Conservation (phyloP, 345 rosid species). For the Bruguiera parviflora region DNA sequence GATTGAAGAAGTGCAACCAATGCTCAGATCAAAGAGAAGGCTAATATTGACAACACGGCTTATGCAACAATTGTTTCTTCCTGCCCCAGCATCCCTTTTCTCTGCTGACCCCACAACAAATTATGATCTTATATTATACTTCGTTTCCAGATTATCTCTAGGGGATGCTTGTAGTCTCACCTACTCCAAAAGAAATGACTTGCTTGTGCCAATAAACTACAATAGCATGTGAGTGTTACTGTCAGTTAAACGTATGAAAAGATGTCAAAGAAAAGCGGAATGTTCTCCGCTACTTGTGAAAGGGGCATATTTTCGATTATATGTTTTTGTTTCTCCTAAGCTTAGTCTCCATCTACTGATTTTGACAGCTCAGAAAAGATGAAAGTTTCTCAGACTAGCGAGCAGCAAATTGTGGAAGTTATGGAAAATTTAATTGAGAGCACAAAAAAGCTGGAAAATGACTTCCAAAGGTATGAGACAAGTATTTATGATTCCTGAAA, state of each 20-base stretch:
- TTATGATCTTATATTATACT: slow-evolving; percentile 47
- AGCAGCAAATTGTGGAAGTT: slow-evolving; percentile 46
- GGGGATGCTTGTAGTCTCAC: slow-evolving; percentile 64
- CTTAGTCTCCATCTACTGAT: neutral
- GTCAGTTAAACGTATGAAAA: neutral
- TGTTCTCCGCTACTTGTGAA: neutral
- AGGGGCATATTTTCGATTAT: neutral
- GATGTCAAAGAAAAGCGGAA: neutral
- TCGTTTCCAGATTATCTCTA: slow-evolving; percentile 53
- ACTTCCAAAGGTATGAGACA: slow-evolving; percentile 50
- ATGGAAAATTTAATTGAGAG: slow-evolving; percentile 51
- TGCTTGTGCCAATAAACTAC: slow-evolving; percentile 18
- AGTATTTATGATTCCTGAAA: neutral
- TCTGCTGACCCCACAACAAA: slow-evolving; percentile 43
- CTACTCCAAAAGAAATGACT: slow-evolving; percentile 30
- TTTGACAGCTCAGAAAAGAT: slow-evolving; percentile 28
- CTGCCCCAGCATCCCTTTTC: slow-evolving; percentile 55
- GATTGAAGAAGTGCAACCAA: slow-evolving; percentile 42
- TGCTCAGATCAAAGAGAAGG: slow-evolving; percentile 67
- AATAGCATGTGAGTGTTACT: slow-evolving; percentile 51
- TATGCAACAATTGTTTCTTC: slow-evolving; percentile 59
- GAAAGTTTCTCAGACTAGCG: slow-evolving; percentile 36
- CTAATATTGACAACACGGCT: slow-evolving; percentile 68
- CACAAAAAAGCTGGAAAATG: slow-evolving; percentile 55
- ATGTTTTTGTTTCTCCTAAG: neutral